Evolutionary conservation across 129 eudicot species (phyloP).

Genomic region (Daucus carota): DH1_v3.0 NC_030381.2:39846001-39846500

Average conservation of each 20-base stretch:
- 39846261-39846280: not conserved
- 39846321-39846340: slow-evolving; percentile 28
- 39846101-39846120: not conserved
- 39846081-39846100: not conserved
- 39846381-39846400: slow-evolving; percentile 75
- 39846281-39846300: slow-evolving; percentile 7
- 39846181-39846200: not conserved
- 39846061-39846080: not conserved
- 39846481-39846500: slow-evolving; percentile 35
- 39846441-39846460: slow-evolving; percentile 84
- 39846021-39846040: not conserved
- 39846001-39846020: too few relatives aligned
- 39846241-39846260: not conserved
- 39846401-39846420: slow-evolving; percentile 59
- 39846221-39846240: not conserved
- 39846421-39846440: slow-evolving; percentile 49
- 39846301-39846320: slow-evolving; percentile 19
- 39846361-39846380: slow-evolving; percentile 54
- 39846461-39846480: slow-evolving; percentile 85
- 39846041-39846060: not conserved
- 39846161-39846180: too few relatives aligned
- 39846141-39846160: not conserved
- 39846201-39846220: not conserved
- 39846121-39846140: not conserved
- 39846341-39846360: slow-evolving; percentile 35